A percentile compares a stretch with the other conserved stretches of the same genome.
These are phyloP conservation scores for Rosa chinensis DNA, from an alignment of 306 rosid genomes.

Conservation along the genomic window DNA sequence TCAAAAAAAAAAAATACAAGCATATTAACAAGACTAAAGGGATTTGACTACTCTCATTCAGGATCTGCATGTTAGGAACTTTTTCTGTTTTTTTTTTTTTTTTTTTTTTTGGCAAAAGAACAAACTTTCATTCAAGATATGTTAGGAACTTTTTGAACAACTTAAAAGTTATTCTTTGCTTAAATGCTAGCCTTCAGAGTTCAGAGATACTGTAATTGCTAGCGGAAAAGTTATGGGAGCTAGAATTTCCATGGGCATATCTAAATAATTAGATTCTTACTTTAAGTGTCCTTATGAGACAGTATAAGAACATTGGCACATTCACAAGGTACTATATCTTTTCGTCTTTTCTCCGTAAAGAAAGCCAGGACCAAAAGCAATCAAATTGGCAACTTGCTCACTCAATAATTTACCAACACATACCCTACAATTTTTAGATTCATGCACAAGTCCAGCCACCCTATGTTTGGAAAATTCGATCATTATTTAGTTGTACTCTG, in stretches of 20 bases:
- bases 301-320: neutral
- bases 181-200: neutral
- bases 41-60: neutral
- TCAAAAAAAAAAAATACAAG: too few relatives aligned
- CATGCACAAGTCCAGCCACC: neutral
- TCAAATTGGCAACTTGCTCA: slow-evolving; percentile 25
- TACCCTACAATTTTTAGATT: neutral
- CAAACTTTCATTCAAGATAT: too few relatives aligned
- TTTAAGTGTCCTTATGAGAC: neutral
- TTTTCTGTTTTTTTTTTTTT: too few relatives aligned
- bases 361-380: neutral
- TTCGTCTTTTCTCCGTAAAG: neutral
- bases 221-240: neutral
- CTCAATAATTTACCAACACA: neutral
- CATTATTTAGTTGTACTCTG: neutral
- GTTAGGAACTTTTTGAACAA: neutral
- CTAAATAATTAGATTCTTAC: neutral
- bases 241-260: neutral
- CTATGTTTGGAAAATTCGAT: neutral
- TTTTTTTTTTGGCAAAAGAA: too few relatives aligned
- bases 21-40: too few relatives aligned
- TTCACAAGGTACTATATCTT: neutral
- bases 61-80: neutral
- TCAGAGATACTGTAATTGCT: neutral
- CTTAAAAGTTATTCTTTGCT: neutral